Percentiles rank a stretch among this genome's conserved stretches.
Conservation (phyloP, 495 filamentous ascomycete genomes). For the Talaromyces proteolyticus region DNA sequence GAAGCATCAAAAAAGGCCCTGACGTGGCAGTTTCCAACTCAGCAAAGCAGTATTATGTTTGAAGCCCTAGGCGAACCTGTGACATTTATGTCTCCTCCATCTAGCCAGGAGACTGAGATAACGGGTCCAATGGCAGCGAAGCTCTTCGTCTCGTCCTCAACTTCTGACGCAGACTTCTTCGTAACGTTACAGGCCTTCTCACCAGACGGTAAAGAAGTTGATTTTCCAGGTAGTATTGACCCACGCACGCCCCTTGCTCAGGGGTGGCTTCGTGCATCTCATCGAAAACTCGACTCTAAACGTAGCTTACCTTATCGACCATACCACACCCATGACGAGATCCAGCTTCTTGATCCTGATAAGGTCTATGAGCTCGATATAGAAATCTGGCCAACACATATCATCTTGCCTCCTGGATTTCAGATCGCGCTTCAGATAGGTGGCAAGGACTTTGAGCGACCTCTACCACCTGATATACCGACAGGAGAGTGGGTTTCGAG, state of each 20-base stretch:
- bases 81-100: slow-evolving; percentile 40
- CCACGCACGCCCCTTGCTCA: slow-evolving; percentile 21
- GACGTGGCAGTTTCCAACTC: not conserved
- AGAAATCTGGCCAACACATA: slow-evolving; percentile 59
- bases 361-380: slow-evolving; percentile 51
- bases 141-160: slow-evolving; percentile 43
- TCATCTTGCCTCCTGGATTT: slow-evolving; percentile 30
- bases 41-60: not conserved
- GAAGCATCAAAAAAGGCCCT: not conserved
- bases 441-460: slow-evolving; percentile 4
- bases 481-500: not conserved
- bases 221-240: slow-evolving; percentile 52
- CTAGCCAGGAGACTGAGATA: slow-evolving; percentile 46
- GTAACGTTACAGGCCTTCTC: slow-evolving; percentile 48
- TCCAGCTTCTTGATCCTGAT: slow-evolving; percentile 30
- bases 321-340: slow-evolving; percentile 53
- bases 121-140: slow-evolving; percentile 55
- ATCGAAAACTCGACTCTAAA: slow-evolving; percentile 44
- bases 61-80: slow-evolving; percentile 10
- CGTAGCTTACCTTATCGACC: slow-evolving; percentile 51
- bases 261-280: slow-evolving; percentile 39
- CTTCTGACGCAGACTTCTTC: slow-evolving; percentile 55
- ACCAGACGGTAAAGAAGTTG: slow-evolving; percentile 45
- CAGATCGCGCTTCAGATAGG: slow-evolving; percentile 3
- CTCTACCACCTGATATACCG: too few relatives aligned